These are phyloP conservation scores for Fraxinus ornus DNA, from an alignment of 305 asterid genomes.

Conservation along the genomic window DNA sequence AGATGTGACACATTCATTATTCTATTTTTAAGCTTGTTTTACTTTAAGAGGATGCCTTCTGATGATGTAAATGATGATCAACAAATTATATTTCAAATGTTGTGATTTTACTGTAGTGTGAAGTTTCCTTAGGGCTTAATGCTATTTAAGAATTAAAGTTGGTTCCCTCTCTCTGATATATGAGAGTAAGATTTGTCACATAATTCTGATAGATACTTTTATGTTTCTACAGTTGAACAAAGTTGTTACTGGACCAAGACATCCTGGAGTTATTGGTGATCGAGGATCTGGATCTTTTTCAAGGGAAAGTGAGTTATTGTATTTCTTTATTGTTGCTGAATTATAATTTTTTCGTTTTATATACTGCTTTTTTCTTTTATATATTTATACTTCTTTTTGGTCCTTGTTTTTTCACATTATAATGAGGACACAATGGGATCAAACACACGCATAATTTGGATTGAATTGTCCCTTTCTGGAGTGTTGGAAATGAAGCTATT, in stretches of 20 bases:
- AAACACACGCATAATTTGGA: slow-evolving; percentile 3
- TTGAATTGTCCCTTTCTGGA: background rate
- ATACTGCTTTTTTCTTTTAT: background rate
- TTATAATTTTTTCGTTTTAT: background rate
- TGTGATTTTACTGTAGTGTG: background rate
- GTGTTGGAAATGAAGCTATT: background rate
- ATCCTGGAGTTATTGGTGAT: slow-evolving; percentile 96
- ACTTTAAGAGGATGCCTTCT: background rate
- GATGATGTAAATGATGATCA: background rate
- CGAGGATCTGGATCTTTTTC: slow-evolving; percentile 94
- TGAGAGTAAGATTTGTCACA: background rate
- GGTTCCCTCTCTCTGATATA: background rate
- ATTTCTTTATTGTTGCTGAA: slow-evolving; percentile 5
- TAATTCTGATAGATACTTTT: slow-evolving; percentile 10
- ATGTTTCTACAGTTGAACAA: slow-evolving; percentile 61
- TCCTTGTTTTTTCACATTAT: background rate
- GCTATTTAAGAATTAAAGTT: background rate
- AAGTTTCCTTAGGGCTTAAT: background rate
- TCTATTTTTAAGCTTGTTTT: background rate
- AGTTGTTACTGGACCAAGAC: slow-evolving; percentile 81
- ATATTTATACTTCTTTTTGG: background rate
- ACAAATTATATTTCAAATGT: background rate
- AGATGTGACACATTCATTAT: background rate
- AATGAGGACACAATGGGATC: background rate
- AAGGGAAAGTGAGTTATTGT: slow-evolving; percentile 75